phyloP scores from a whole-genome alignment of 139 green algal species.

The Chlamydomonas schloesseri region DNA sequence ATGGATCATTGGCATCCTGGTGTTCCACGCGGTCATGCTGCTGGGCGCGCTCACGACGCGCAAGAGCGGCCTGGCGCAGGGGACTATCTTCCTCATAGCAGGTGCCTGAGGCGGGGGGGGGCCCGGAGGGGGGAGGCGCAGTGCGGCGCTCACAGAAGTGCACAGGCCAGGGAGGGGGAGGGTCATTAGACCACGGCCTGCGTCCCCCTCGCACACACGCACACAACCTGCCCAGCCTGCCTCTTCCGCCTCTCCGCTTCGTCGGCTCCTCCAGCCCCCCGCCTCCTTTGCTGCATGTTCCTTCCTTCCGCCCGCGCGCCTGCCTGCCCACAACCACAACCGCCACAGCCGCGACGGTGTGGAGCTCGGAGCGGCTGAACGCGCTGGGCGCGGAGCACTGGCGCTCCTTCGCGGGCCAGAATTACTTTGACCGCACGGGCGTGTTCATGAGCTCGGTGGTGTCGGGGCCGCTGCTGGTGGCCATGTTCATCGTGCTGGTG shows the following conservation, averaged over 20 bases:
- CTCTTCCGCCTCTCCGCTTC: no score
- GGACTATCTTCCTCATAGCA: slow-evolving; percentile 23
- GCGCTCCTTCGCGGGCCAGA: slow-evolving; percentile 57
- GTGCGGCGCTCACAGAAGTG: no score
- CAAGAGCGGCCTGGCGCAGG: slow-evolving; percentile 32
- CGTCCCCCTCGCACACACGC: no score
- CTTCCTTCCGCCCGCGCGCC: not conserved
- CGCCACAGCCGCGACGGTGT: slow-evolving; percentile 52
- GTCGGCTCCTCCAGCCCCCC: not conserved
- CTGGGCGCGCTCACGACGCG: slow-evolving; percentile 3
- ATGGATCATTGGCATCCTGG: slow-evolving; percentile 50
- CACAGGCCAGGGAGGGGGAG: no score
- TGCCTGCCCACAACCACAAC: no score
- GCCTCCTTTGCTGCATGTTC: not conserved
- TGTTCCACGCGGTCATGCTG: slow-evolving; percentile 34
- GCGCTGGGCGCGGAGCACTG: slow-evolving; percentile 56
- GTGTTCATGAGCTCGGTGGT: slow-evolving; percentile 66
- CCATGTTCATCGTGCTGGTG: slow-evolving; percentile 69
- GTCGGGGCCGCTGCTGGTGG: slow-evolving; percentile 60
- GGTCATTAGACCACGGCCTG: no score
- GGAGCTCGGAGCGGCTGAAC: slow-evolving; percentile 64
- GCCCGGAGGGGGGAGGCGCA: no score
- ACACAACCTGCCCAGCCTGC: no score
- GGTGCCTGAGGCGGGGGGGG: slow-evolving; percentile 31
- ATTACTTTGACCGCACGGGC: slow-evolving; percentile 69